Evolutionary conservation across 2,329 filamentous ascomycete species (phyloP), one percentile per base, ranked within the genome.

Genomic region (Verticillium nubilum): DNA sequence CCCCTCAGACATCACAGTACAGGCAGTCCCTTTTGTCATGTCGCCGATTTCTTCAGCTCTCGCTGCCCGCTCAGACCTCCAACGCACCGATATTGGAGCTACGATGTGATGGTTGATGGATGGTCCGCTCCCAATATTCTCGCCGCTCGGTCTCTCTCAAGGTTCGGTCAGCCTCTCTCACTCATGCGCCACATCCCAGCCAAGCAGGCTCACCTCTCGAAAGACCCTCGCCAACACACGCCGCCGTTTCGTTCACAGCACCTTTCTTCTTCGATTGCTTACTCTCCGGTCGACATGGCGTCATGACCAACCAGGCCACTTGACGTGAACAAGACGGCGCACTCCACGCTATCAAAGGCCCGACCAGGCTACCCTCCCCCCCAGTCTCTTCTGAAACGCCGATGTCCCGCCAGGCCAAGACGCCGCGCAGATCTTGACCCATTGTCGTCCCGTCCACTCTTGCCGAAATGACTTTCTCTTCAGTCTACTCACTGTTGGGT

Each of bases 361-460:
- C 33, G 33, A 37, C 33, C 29, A 31, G 29, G 5, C 29, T 5
- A 19, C 12, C 12, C n/a, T n/a, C n/a, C n/a, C 9, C 28, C 54
- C 54, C 52, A 4, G 52, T 53, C 52, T 52, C 27, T 52, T 58
- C 56, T 58, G 56, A 58, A 58, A 58, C 56, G 56, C 56, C 56
- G 42, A 25, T 28, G 6, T 33, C 54, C 37, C 37, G n/a, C n/a
- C 25, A 28, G 52, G 9, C 52, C 37, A 23, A 19, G 37, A 19
- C n/a, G 37, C n/a, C 25, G 52, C 19, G 52, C 52, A n/a, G 52
- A 54, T 54, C 26, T 29, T 54, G 52, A 13, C 29, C 25, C 29
- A 25, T 33, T 54, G 4, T 15, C 52, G 52, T 19, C 25, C 26
- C 52, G 29, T n/a, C 10, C 25, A n/a, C 52, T 29, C 52, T 33